A percentile compares a stretch with the other conserved stretches of the same genome.
Conservation (phyloP, 1,284 basidiomycete species). For the Malassezia dermatis region DNA sequence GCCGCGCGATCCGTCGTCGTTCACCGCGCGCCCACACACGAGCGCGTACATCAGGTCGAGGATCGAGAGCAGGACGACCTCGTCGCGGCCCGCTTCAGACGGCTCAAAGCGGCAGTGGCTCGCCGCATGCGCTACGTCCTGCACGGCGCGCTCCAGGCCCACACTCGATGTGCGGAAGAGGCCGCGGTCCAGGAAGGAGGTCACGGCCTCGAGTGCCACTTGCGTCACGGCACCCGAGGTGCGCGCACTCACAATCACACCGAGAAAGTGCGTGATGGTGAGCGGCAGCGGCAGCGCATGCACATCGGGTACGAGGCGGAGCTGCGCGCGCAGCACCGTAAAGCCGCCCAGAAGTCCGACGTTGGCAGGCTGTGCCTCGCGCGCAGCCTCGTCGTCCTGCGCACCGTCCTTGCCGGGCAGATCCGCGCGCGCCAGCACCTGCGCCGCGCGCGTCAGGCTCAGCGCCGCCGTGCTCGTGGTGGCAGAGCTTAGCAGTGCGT, state of each 20-base stretch:
- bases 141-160: conserved; percentile 54
- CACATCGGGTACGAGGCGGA: conserved; percentile 47
- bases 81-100: conserved; percentile 71
- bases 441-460: conserved; percentile 11
- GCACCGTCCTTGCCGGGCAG: neutral
- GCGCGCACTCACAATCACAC: conserved; percentile 78
- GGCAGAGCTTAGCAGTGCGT: conserved; percentile 21
- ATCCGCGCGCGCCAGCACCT: conserved; percentile 11
- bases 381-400: neutral
- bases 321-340: conserved; percentile 66
- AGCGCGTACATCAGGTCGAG: conserved; percentile 74
- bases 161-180: conserved; percentile 55
- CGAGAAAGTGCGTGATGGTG: conserved; percentile 58
- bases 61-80: conserved; percentile 84
- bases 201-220: conserved; percentile 72
- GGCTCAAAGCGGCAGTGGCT: conserved; percentile 97
- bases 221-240: conserved; percentile 92
- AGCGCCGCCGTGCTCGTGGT: conserved; percentile 15
- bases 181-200: conserved; percentile 70
- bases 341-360: conserved; percentile 69
- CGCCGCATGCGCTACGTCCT: conserved; percentile 75
- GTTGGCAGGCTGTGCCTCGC: neutral
- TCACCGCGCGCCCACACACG: conserved; percentile 55
- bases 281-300: conserved; percentile 28
- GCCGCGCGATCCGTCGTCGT: neutral